Evolutionary conservation across 129 eudicot species (phyloP), one percentile per base, ranked within the genome.

Genomic region (sunflower (Helianthus annuus)): DNA sequence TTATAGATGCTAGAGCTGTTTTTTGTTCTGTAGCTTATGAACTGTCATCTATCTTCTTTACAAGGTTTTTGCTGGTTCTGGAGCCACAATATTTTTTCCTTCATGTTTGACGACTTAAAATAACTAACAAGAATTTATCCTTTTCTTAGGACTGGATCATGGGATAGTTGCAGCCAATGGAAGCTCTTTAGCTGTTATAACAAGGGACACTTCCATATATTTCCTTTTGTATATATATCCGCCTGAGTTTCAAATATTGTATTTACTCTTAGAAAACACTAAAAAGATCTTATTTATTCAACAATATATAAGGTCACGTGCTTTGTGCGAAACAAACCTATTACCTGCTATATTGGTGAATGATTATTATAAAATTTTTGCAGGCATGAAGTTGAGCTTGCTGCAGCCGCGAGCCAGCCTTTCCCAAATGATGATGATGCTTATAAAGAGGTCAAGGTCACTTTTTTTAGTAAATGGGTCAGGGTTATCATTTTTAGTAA

Each of bases 1-100:
- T 94, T 45, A 94, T 94, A 96, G 98, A 92, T 78, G 98, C 96
- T 5, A 95, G 98, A 74, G 87, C 92, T 29, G 88, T 96, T 48
- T 92, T 89, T 75, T 60, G 52, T 83, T 80, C 91, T 24, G 95
- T 89, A 84, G 98, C 85, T 81, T 92, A 90, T 69, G 98, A 92
- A 82, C 80, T 92, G 58, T 79, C 83, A 66, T 73, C 79, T 4
- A 64, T 73, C 57, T 79, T 79, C 51, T 74, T 79, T 48, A 73
- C 79, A 73, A 79, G 83, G 83, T 79, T 49, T 49, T 36, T 48
- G 8, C 51, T 17, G 34, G 57, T 62, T 68, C 9, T 22, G 54
- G 40, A 60, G 52, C 64, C 68, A 16, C 0, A 53, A 63, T 61
- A 19, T 32, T 32, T 32, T 32, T 32, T 32, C 36, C 36, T 42